A percentile compares a stretch with the other conserved stretches of the same genome.
Evolutionary conservation across 169 alveolate genomes (phyloP).

Genomic region (Babesia sp.): DNA sequence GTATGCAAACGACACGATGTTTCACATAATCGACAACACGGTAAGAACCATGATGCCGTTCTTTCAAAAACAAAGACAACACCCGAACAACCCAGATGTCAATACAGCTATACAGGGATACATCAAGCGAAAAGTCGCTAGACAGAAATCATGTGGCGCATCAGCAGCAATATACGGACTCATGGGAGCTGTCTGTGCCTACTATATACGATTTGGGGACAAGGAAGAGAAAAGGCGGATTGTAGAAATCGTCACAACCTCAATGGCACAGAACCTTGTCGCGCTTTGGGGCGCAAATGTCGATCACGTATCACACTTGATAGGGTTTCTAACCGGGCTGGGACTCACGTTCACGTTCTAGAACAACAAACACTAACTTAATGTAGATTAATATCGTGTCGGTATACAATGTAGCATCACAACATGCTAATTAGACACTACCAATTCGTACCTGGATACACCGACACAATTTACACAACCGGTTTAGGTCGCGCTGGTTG

Average conservation of each 20-base stretch:
- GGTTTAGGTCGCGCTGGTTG: constrained; percentile 27
- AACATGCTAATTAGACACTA: neutral
- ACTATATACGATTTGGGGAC: constrained; percentile 26
- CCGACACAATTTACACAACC: constrained; percentile 22
- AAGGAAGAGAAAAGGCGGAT: constrained; percentile 8
- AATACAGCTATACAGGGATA: constrained; percentile 2
- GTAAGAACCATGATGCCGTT: constrained; percentile 1
- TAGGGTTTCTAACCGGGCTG: constrained; percentile 59
- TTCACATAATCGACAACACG: neutral
- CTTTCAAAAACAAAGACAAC: neutral
- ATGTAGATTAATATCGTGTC: neutral
- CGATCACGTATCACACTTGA: constrained; percentile 62
- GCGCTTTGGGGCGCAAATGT: constrained; percentile 24
- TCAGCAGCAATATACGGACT: constrained; percentile 64
- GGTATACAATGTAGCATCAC: neutral
- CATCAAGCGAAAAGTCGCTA: neutral
- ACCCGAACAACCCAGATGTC: neutral
- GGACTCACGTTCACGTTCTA: constrained; percentile 15
- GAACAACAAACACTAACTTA: neutral
- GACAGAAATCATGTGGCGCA: constrained; percentile 50
- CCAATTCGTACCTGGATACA: constrained; percentile 14
- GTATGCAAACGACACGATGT: constrained; percentile 27
- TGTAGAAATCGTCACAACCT: constrained; percentile 17
- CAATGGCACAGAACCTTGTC: constrained; percentile 33
- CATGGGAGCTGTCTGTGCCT: constrained; percentile 61